Percentiles rank a stretch among this genome's conserved stretches.
Conservation (phyloP, 73 alveolate species). For the Uronychia setigera region DNA sequence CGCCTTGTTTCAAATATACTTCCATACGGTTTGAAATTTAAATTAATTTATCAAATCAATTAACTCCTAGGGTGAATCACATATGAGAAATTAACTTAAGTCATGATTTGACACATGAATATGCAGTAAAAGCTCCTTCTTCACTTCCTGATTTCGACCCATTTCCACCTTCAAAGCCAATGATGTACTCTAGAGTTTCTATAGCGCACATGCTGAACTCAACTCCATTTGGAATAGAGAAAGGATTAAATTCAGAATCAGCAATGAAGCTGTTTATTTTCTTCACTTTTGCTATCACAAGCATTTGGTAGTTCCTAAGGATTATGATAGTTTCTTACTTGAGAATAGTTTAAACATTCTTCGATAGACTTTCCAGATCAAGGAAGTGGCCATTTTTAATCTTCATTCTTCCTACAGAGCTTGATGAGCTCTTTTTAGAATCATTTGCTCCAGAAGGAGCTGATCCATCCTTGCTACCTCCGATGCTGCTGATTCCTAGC, state of each 20-base stretch:
- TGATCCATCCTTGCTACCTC: conserved; percentile 3
- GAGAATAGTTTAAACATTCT: conserved; percentile 33
- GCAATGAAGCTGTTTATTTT: conserved; percentile 5
- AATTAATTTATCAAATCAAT: too few relatives aligned
- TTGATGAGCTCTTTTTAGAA: conserved; percentile 5
- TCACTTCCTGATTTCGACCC: background rate
- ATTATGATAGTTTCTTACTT: background rate
- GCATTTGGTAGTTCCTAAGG: conserved; percentile 38
- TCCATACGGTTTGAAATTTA: background rate
- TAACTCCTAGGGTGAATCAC: too few relatives aligned
- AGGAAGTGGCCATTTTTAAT: conserved; percentile 39
- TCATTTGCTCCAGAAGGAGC: conserved; percentile 2
- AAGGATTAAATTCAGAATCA: conserved; percentile 16
- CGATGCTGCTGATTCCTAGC: conserved; percentile 11
- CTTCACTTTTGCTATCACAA: conserved; percentile 47
- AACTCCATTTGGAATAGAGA: conserved; percentile 1
- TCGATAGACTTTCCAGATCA: conserved; percentile 32
- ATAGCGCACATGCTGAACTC: conserved; percentile 30
- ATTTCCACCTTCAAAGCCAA: conserved; percentile 47
- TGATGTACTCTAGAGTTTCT: conserved; percentile 43
- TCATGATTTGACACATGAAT: too few relatives aligned
- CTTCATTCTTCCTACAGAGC: conserved; percentile 17
- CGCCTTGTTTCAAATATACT: background rate
- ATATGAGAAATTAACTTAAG: too few relatives aligned
- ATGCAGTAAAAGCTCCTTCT: background rate